These are phyloP conservation scores for Russula brevipes DNA, from an alignment of 768 basidiomycete genomes.

Conservation along the genomic window DNA sequence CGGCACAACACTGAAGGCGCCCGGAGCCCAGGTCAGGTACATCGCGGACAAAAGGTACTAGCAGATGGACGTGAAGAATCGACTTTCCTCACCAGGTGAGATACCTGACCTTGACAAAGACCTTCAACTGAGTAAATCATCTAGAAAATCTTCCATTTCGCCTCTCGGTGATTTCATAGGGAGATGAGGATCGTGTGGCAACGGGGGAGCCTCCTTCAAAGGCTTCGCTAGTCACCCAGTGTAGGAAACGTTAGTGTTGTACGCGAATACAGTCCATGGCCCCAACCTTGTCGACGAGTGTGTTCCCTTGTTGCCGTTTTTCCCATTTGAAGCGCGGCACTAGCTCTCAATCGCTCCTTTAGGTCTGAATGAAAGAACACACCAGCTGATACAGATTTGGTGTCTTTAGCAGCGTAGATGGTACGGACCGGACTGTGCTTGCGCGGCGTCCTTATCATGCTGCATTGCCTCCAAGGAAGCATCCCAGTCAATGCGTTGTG, in stretches of 20 bases:
- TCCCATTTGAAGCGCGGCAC: constrained; percentile 27
- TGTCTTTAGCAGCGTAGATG: background rate
- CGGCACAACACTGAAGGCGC: background rate
- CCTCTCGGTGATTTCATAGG: constrained; percentile 42
- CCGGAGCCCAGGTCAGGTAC: background rate
- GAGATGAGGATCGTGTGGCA: constrained; percentile 38
- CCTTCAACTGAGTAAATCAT: constrained; percentile 50
- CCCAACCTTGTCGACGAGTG: background rate
- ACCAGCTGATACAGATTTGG: background rate
- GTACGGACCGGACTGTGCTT: constrained; percentile 63
- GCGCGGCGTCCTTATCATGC: constrained; percentile 66
- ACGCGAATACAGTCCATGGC: background rate
- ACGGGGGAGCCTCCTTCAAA: constrained; percentile 47
- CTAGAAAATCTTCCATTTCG: constrained; percentile 68
- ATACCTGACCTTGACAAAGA: background rate
- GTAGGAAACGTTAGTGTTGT: background rate
- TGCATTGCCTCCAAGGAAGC: constrained; percentile 56
- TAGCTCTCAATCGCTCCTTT: constrained; percentile 32
- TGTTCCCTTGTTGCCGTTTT: constrained; percentile 23
- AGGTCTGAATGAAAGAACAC: constrained; percentile 27
- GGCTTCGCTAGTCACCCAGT: constrained; percentile 29
- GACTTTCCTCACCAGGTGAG: background rate
- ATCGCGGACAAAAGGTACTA: background rate
- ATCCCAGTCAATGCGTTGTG: constrained; percentile 65
- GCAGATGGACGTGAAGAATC: background rate